phyloP scores from a whole-genome alignment of 176 grass and related monocot genomes.

The Leersia perrieri region DNA sequence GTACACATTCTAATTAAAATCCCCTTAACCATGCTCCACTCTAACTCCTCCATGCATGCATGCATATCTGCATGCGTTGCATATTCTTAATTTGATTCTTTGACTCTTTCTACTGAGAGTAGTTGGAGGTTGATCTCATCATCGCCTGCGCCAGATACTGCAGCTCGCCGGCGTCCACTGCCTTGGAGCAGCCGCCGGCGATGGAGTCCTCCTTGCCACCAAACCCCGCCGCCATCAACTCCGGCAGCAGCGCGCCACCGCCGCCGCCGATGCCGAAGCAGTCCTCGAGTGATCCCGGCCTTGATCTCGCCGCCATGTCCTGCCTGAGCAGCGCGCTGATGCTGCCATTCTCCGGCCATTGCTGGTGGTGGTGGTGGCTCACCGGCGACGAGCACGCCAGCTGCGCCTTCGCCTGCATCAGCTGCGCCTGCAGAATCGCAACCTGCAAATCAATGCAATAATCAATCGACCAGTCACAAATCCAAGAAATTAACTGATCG shows the following conservation, averaged over 20 bases:
- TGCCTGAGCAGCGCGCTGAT: slow-evolving; percentile 38
- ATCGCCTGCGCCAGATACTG: slow-evolving; percentile 82
- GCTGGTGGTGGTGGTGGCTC: slow-evolving; percentile 48
- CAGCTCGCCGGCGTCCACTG: slow-evolving; percentile 65
- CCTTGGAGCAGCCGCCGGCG: slow-evolving; percentile 63
- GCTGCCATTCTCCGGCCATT: slow-evolving; percentile 39
- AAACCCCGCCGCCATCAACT: slow-evolving; percentile 40
- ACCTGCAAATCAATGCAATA: slow-evolving; percentile 34
- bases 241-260: slow-evolving; percentile 24
- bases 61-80: background rate
- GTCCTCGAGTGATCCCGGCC: slow-evolving; percentile 29
- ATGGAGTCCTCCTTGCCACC: slow-evolving; percentile 61
- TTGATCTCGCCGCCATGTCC: slow-evolving; percentile 37
- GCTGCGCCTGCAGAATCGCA: slow-evolving; percentile 81
- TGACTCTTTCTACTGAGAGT: slow-evolving; percentile 38
- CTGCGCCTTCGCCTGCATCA: slow-evolving; percentile 87
- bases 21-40: background rate
- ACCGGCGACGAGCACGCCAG: slow-evolving; percentile 41
- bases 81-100: too few relatives aligned
- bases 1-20: slow-evolving; percentile 39
- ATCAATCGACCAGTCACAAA: background rate
- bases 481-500: background rate
- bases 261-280: background rate
- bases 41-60: slow-evolving; percentile 7
- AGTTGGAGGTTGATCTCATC: slow-evolving; percentile 63